Evolutionary conservation across 1,284 basidiomycete species (phyloP).

Genomic region (Ustilago loliicola): DNA sequence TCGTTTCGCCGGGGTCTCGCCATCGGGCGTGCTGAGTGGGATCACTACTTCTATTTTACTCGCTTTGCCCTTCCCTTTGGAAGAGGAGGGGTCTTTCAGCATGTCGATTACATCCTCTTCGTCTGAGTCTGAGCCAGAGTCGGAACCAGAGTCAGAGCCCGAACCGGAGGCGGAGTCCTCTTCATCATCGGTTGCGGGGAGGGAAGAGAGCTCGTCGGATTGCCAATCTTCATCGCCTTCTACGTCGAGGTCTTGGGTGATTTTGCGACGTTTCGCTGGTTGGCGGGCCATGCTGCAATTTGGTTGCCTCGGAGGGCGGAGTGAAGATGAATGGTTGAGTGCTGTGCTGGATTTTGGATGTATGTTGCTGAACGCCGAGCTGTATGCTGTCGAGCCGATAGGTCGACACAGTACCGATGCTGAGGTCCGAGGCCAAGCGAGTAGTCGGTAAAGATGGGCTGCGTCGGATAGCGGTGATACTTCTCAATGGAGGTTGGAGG

Average conservation of each 20-base stretch:
- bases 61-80: conserved; percentile 13
- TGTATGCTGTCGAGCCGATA: neutral
- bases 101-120: conserved; percentile 43
- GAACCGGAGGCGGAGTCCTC: conserved; percentile 19
- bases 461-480: too few relatives aligned
- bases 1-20: conserved; percentile 16
- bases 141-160: conserved; percentile 17
- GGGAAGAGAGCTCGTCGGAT: conserved; percentile 46
- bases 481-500: too few relatives aligned
- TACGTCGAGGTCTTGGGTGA: conserved; percentile 32
- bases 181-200: conserved; percentile 37
- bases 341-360: neutral
- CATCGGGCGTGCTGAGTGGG: conserved; percentile 17
- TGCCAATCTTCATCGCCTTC: conserved; percentile 52
- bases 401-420: neutral
- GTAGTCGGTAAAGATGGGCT: too few relatives aligned
- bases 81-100: conserved; percentile 24
- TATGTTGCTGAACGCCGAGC: neutral
- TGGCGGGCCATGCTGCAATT: conserved; percentile 32
- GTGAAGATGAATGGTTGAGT: neutral
- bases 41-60: conserved; percentile 34
- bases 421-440: neutral
- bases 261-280: conserved; percentile 38
- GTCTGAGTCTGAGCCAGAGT: conserved; percentile 30
- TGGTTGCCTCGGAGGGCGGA: neutral